Evolutionary conservation across 352 stramenopile genomes (phyloP), one percentile per base, ranked within the genome.

Genomic region (Phytophthora quininea): DNA sequence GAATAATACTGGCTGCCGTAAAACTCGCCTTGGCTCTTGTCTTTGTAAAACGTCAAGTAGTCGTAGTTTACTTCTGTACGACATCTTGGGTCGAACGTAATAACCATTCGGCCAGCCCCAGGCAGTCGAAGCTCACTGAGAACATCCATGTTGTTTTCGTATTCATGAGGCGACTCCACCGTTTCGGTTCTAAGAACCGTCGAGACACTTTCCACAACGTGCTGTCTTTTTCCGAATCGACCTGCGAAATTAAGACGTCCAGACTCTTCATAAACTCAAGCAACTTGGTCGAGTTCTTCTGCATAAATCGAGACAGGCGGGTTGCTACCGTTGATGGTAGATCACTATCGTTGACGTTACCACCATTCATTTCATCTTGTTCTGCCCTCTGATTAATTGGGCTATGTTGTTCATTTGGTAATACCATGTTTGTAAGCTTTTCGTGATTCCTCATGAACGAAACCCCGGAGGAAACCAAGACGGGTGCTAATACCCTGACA

Each of bases 11-110:
- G 72, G 12, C 75, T 80, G 6, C 89, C 89, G 48, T 93, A 93
- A 54, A 73, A 86, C 27, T 82, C 72, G 15, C 67, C 70, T 67
- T 86, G 77, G 4, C 61, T 65, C 38, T 75, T 74, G 52, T 94
- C 79, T 48, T 92, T 93, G 62, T 80, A 95, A 58, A 98, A 97
- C 14, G 83, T 94, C 29, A 97, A 64, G 58, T 95, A 97, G 60
- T 98, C 92, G 62, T 96, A 97, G 55, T 91, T 93, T 31, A 77
- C 76, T 64, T 98, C 92, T 4, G 89, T 97, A 54, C 86, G 76
- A 5, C 71, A 93, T 43, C 68, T 74, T 19, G 86, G 46, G 49
- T 97, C 91, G 54, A 97, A 97, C 5, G 77, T 85, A 29, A 97
- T 87, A 30, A 82, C 76, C 29, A 97, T 91, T 33, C 67, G 69